Percentiles rank a stretch among this genome's conserved stretches.
These are phyloP conservation scores for Hagleromyces aurorensis DNA, from an alignment of 805 yeast species.

Conservation along the genomic window DNA sequence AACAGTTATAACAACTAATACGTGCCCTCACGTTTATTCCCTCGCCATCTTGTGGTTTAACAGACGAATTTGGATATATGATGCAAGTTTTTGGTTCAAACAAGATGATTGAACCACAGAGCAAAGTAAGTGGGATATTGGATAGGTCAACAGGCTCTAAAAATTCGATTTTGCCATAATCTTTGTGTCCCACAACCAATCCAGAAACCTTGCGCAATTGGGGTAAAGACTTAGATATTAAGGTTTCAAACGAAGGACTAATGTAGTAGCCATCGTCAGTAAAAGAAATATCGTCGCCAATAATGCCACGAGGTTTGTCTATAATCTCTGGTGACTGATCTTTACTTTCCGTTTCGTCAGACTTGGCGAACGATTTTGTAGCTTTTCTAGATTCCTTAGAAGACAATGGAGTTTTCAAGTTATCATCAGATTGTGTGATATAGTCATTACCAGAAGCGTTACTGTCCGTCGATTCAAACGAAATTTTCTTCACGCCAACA, in stretches of 20 bases:
- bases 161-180: constrained; percentile 70
- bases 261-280: constrained; percentile 81
- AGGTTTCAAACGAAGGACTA: constrained; percentile 62
- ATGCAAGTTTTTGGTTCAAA: constrained; percentile 54
- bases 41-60: constrained; percentile 60
- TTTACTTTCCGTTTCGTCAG: constrained; percentile 1
- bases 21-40: constrained; percentile 75
- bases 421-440: constrained; percentile 8
- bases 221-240: constrained; percentile 49
- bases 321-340: not conserved
- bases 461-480: constrained; percentile 8
- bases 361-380: constrained; percentile 4
- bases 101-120: constrained; percentile 57
- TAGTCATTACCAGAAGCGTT: constrained; percentile 4
- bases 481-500: constrained; percentile 14
- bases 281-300: constrained; percentile 36
- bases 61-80: constrained; percentile 60
- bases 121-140: constrained; percentile 48
- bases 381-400: constrained; percentile 7
- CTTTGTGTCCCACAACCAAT: constrained; percentile 68
- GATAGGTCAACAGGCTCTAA: constrained; percentile 78
- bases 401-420: not conserved
- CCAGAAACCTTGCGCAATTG: constrained; percentile 57
- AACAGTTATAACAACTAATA: constrained; percentile 71
- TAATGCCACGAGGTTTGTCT: constrained; percentile 15